These are phyloP conservation scores for Phyllosticta citriasiana DNA, from an alignment of 2,329 filamentous ascomycete species.

Conservation along the genomic window DNA sequence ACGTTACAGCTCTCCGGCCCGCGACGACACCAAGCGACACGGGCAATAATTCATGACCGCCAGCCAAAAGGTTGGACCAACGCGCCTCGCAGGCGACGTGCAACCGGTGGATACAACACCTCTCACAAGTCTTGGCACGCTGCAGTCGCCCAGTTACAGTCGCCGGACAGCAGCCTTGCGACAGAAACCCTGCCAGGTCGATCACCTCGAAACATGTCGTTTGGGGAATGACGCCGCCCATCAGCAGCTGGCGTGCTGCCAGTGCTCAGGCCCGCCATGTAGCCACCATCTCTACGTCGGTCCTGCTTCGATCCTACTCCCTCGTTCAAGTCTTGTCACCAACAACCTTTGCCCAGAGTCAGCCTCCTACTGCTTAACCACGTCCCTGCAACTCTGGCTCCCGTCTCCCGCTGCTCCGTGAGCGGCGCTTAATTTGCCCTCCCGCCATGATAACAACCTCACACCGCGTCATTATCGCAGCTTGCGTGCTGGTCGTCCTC, in stretches of 20 bases:
- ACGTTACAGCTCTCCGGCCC: background rate
- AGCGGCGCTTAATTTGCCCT: background rate
- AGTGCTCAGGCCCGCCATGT: background rate
- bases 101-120: background rate
- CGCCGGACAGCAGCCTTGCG: background rate
- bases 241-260: background rate
- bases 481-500: constrained; percentile 1
- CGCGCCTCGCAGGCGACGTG: background rate
- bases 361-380: background rate
- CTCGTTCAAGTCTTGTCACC: background rate
- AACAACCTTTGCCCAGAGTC: background rate
- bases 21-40: background rate
- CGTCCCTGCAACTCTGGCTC: background rate
- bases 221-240: background rate
- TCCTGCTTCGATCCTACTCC: background rate
- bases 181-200: background rate
- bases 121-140: background rate
- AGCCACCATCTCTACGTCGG: background rate
- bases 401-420: background rate
- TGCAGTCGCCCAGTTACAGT: background rate
- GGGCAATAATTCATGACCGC: background rate
- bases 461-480: constrained; percentile 5
- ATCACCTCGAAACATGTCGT: background rate
- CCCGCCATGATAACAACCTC: constrained; percentile 5
- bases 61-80: background rate